Evolutionary conservation across 192 early-diverging fungal genomes (phyloP).

Genomic region (Podila horticola): DNA sequence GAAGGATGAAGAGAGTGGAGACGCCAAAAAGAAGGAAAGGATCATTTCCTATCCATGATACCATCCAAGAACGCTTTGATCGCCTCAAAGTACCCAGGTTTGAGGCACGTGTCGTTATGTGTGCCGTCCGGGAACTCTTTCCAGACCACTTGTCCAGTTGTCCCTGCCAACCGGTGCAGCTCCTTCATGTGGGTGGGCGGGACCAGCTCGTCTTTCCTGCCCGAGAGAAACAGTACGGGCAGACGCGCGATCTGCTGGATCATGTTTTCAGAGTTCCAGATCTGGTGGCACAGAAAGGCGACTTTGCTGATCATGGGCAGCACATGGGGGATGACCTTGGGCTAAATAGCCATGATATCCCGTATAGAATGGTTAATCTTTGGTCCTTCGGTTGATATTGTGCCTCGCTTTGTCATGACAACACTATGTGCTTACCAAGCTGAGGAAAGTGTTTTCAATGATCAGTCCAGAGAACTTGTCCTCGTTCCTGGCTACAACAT

Average conservation of each 20-base stretch:
- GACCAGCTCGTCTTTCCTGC: slow-evolving; percentile 86
- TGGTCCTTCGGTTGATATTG: no score
- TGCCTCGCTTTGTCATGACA: no score
- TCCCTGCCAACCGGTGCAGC: slow-evolving; percentile 72
- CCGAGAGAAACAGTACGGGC: slow-evolving; percentile 87
- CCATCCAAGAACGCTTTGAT: slow-evolving; percentile 67
- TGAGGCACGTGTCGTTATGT: slow-evolving; percentile 92
- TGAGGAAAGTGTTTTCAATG: slow-evolving; percentile 95
- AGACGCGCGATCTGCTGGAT: slow-evolving; percentile 72
- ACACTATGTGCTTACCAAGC: slow-evolving; percentile 64
- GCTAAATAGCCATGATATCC: slow-evolving; percentile 50
- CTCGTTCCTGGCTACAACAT: slow-evolving; percentile 83
- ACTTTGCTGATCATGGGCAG: slow-evolving; percentile 79
- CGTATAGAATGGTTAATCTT: no score
- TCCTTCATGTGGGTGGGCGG: slow-evolving; percentile 88
- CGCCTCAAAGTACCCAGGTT: slow-evolving; percentile 86
- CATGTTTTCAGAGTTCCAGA: slow-evolving; percentile 84
- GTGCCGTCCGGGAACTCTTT: slow-evolving; percentile 82
- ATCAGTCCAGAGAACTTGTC: slow-evolving; percentile 83
- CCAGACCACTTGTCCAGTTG: slow-evolving; percentile 57
- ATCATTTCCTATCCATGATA: slow-evolving; percentile 26
- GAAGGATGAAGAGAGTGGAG: neutral
- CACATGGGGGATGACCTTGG: slow-evolving; percentile 87
- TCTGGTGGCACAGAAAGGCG: slow-evolving; percentile 86
- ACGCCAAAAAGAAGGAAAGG: neutral